phyloP scores from a whole-genome alignment of 305 asterid species.

The Fraxinus velutina region DNA sequence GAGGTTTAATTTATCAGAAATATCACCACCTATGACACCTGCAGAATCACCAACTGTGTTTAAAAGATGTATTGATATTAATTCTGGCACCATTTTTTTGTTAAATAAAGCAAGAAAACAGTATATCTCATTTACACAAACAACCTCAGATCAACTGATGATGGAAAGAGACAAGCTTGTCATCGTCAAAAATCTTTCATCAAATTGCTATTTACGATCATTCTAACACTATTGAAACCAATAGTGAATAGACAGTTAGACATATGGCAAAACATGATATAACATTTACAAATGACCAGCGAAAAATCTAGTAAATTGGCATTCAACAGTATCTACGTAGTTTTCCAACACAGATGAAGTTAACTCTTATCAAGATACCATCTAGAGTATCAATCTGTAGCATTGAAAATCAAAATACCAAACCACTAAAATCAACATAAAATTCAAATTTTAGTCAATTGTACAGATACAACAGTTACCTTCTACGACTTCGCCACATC shows the following conservation, averaged over 20 bases:
- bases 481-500: conserved; percentile 76
- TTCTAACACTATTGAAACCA: neutral
- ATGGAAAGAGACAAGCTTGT: neutral
- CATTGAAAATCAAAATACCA: neutral
- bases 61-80: neutral
- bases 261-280: neutral
- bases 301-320: neutral
- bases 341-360: neutral
- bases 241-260: neutral
- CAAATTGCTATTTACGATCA: neutral
- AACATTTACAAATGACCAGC: neutral
- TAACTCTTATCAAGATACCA: neutral
- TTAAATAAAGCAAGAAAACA: neutral
- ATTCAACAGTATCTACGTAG: neutral
- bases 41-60: neutral
- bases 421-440: neutral
- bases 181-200: neutral
- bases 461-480: conserved; percentile 36
- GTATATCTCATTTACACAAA: neutral
- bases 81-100: neutral
- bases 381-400: neutral
- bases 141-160: neutral
- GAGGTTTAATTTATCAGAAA: neutral
- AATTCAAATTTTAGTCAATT: neutral
- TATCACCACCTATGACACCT: neutral